Evolutionary conservation across 768 basidiomycete species (phyloP), one percentile per base, ranked within the genome.

Genomic region (Lactarius sanguifluus): DNA sequence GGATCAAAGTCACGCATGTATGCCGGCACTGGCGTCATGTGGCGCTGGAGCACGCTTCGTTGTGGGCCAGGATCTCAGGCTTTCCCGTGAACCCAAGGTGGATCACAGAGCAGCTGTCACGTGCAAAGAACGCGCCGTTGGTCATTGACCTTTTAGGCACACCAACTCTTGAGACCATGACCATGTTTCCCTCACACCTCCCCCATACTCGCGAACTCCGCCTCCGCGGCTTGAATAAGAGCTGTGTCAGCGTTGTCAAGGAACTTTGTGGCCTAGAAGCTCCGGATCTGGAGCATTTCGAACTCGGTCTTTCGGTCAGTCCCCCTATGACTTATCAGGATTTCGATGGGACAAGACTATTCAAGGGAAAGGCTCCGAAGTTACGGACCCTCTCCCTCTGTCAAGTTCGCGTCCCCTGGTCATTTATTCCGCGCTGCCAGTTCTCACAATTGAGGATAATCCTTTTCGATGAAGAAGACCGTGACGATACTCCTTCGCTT

Each of bases 11-110:
- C 18, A 69, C 68, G 13, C 68, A 69, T 38, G 68, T 69, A 13
- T 69, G 68, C 43, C 65, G 38, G 18, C 52, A 59, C 43, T 69
- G 68, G 68, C 65, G 65, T 38, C 56, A 62, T 9, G 52, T 65
- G 16, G 65, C 69, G n/a, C 34, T 69, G 23, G 61, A 45, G 18
- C 57, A 69, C 5, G 45, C 66, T 13, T 41, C 30, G 4, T 41
- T 64, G 30, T 68, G 68, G 68, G 41, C 47, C 52, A 47, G 45
- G 9, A 45, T 69, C 52, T 23, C 25, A 5, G 50, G 65, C 1
- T 12, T 56, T 20, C 34, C 41, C 9, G 1, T 30, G 7, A 38
- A 41, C 15, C 8, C 15, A 2, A 10, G 10, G 1, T 67, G 61
- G 57, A 20, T 62, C n/a, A 15, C 61, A 34, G 65, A 67, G 36